Evolutionary conservation across 75 land plant genomes (phyloP), one percentile per base, ranked within the genome.

Genomic region (Chamaecyparis obtusa): DNA sequence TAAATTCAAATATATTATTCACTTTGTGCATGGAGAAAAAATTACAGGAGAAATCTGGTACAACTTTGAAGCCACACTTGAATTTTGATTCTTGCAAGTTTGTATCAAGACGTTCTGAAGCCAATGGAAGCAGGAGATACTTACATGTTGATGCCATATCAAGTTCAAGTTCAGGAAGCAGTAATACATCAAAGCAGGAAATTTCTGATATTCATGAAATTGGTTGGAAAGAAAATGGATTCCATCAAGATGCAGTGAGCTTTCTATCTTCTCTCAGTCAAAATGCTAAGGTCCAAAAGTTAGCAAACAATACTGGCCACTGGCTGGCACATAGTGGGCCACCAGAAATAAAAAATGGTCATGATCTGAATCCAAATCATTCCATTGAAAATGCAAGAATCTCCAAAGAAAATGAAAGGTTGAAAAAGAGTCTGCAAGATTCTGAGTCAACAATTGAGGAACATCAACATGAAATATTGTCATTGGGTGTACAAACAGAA

Each of bases 391-490:
- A 46, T 81, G 90, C 88, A 72, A 91, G 76, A 55, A 89, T 85
- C 48, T 89, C 90, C 39, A 85, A 81, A 74, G 87, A 86, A 46
- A 84, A 30, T 46, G 35, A 80, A 33, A 44, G 88, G 60, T 54
- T 36, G 81, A 84, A 78, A 83, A 85, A 87, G 48, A 86, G 39
- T 9, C 88, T 91, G 24, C 89, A 88, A 79, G 91, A 86, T 87
- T 87, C 95, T n/a, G 97, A 93, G 87, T 64, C 84, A 84, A 86
- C 89, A 57, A 87, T 90, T 85, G 97, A 94, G 84, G 95, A 95
- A 54, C 94, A 95, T 48, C 88, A 86, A 36, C 80, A 46, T 82
- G 90, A 91, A 82, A 83, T 91, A 72, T 75, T 84, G 85, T 87
- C 78, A 72, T 87, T 95, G 87, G 57, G 92, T 15, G 87, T 97